phyloP scores from a whole-genome alignment of 1,284 basidiomycete genomes.

The Chalciporus sp. region DNA sequence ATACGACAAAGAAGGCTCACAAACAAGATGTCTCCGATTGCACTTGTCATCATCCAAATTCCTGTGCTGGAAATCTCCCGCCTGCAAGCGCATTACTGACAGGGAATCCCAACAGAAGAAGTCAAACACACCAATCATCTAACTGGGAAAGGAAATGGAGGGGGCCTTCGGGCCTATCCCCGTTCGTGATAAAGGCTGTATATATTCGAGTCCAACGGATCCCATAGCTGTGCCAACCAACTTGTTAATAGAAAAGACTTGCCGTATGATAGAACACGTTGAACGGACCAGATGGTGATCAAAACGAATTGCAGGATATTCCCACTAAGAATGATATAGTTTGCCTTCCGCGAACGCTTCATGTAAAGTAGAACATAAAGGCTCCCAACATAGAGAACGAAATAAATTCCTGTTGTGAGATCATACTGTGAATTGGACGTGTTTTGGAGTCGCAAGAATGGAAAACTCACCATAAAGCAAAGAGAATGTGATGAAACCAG shows the following conservation, averaged over 20 bases:
- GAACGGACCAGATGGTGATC: conserved; percentile 9
- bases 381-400: conserved; percentile 10
- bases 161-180: conserved; percentile 5
- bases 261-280: not conserved
- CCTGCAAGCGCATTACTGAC: not conserved
- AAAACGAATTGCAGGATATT: conserved; percentile 11
- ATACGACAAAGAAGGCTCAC: not conserved
- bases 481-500: conserved; percentile 11
- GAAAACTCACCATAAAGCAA: conserved; percentile 2
- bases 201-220: conserved; percentile 12
- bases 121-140: conserved; percentile 7
- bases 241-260: not conserved
- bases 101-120: not conserved
- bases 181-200: conserved; percentile 9
- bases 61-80: conserved; percentile 8
- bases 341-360: not conserved
- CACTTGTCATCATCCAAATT: conserved; percentile 8
- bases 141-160: conserved; percentile 5
- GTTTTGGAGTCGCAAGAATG: too few relatives aligned
- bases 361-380: conserved; percentile 5
- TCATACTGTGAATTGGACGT: too few relatives aligned
- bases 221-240: conserved; percentile 1
- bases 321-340: conserved; percentile 2
- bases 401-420: conserved; percentile 3
- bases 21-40: conserved; percentile 12